These are phyloP conservation scores for Globisporangium yorkense DNA, from an alignment of 352 stramenopile species.

Conservation along the genomic window DNA sequence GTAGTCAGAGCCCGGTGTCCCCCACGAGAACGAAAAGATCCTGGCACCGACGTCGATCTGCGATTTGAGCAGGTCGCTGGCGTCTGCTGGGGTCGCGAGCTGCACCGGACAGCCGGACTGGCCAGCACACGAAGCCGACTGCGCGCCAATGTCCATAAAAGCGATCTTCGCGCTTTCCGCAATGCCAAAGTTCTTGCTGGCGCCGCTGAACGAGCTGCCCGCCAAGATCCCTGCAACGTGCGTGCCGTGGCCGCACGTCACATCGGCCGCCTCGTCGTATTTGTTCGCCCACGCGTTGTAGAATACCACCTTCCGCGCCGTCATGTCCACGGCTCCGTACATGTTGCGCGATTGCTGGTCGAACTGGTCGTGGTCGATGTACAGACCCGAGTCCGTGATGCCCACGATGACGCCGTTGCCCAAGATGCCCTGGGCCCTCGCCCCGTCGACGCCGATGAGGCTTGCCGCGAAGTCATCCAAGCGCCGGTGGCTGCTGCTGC, in stretches of 20 bases:
- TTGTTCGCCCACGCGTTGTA: slow-evolving; percentile 74
- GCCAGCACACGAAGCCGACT: slow-evolving; percentile 41
- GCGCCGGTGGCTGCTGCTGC: slow-evolving; percentile 18
- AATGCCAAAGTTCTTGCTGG: slow-evolving; percentile 57
- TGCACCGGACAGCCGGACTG: slow-evolving; percentile 42
- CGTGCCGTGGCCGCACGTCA: slow-evolving; percentile 83
- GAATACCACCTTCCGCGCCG: slow-evolving; percentile 66
- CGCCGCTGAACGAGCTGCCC: slow-evolving; percentile 64
- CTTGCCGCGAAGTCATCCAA: slow-evolving; percentile 55
- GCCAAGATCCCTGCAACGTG: slow-evolving; percentile 81
- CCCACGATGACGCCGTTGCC: slow-evolving; percentile 69
- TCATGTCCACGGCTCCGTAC: slow-evolving; percentile 30
- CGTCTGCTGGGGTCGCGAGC: slow-evolving; percentile 57
- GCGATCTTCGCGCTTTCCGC: slow-evolving; percentile 75
- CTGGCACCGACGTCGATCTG: slow-evolving; percentile 65
- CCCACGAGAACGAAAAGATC: slow-evolving; percentile 86
- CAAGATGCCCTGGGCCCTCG: slow-evolving; percentile 50
- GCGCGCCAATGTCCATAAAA: slow-evolving; percentile 88
- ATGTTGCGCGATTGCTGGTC: slow-evolving; percentile 55
- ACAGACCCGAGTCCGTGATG: slow-evolving; percentile 79
- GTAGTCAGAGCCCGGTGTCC: slow-evolving; percentile 70
- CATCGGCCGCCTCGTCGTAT: slow-evolving; percentile 54
- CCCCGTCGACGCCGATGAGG: slow-evolving; percentile 61
- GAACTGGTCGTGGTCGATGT: slow-evolving; percentile 82
- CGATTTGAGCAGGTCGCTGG: slow-evolving; percentile 48